A percentile compares a stretch with the other conserved stretches of the same genome.
These are phyloP conservation scores for Carallia brachiata DNA, from an alignment of 345 rosid genomes.

Conservation along the genomic window DNA sequence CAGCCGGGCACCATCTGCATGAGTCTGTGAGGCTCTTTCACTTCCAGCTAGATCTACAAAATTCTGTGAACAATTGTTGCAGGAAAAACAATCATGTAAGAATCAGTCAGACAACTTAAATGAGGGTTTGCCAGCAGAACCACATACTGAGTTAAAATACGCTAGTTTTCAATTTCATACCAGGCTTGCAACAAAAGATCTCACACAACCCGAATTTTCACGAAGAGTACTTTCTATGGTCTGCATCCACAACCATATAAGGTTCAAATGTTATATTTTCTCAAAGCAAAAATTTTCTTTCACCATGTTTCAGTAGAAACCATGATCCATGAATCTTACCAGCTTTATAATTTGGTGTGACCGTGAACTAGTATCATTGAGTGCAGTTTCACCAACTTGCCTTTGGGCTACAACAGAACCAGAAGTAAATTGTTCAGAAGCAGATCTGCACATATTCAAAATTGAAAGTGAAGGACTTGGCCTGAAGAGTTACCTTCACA, in stretches of 20 bases:
- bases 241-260: slow-evolving; percentile 44
- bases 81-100: slow-evolving; percentile 4
- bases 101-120: not conserved
- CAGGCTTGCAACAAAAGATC: slow-evolving; percentile 94
- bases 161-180: slow-evolving; percentile 34
- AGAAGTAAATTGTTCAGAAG: slow-evolving; percentile 22
- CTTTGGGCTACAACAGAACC: slow-evolving; percentile 70
- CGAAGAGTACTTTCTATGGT: slow-evolving; percentile 86
- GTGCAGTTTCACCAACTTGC: slow-evolving; percentile 99
- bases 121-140: not conserved
- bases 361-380: slow-evolving; percentile 94
- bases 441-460: not conserved
- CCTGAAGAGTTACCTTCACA: slow-evolving; percentile 71
- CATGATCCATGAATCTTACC: slow-evolving; percentile 43
- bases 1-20: slow-evolving; percentile 94
- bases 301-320: not conserved
- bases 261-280: slow-evolving; percentile 20
- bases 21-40: slow-evolving; percentile 97
- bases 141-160: not conserved
- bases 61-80: slow-evolving; percentile 58
- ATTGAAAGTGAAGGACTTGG: slow-evolving; percentile 4
- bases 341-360: slow-evolving; percentile 97
- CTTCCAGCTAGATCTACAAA: slow-evolving; percentile 99
- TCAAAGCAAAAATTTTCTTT: not conserved
- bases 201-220: slow-evolving; percentile 91